Base-by-base conservation (phyloP, 768 basidiomycete genomes). In the Leccinum variicolor region DNA sequence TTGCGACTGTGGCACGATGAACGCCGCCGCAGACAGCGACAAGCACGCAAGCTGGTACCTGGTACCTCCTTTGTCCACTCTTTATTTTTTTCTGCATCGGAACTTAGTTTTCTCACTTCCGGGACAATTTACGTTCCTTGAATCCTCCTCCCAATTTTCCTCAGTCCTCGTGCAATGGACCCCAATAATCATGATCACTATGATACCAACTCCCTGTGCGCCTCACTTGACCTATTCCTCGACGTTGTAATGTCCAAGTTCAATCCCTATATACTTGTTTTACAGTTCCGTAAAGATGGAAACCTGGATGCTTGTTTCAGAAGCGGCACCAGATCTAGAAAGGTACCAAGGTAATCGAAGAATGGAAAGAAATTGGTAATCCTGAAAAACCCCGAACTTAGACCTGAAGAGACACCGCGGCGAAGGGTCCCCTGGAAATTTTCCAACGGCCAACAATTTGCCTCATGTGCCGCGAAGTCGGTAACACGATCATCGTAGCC, bases 401-500 rank as follows among this genome's bases (percentile, higher is more conserved):
- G 34, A 23, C 59, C 41, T 43, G 23, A 55, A 68, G 61, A 65
- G 65, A 68, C 59, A 68, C 68, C 67, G 68, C 67, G 67, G 68
- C 56, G 66, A 70, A 64, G 60, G 25, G 51, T 36, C 49, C 43
- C 46, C 15, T 19, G 19, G 48, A 53, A 49, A 64, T 43, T 33
- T 66, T 58, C 49, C 52, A 58, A 52, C 25, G 36, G 59, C 34
- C 50, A 23, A 25, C 59, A 14, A 50, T n/a, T 54, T 53, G 29
- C 49, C 33, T 53, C 56, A 50, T 58, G 54, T 23, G 14, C 48
- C 51, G 54, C 55, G 57, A 67, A 64, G 56, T 60, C 48, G 36
- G 41, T 17, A 50, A 54, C 28, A 43, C 57, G 61, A 68, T 67
- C 58, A 52, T 62, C 67, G 54, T 62, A 7, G 58, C 41, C 45